Evolutionary conservation across 2,329 filamentous ascomycete genomes (phyloP), one percentile per base, ranked within the genome.

Genomic region (Pestalotiopsis sp.): DNA sequence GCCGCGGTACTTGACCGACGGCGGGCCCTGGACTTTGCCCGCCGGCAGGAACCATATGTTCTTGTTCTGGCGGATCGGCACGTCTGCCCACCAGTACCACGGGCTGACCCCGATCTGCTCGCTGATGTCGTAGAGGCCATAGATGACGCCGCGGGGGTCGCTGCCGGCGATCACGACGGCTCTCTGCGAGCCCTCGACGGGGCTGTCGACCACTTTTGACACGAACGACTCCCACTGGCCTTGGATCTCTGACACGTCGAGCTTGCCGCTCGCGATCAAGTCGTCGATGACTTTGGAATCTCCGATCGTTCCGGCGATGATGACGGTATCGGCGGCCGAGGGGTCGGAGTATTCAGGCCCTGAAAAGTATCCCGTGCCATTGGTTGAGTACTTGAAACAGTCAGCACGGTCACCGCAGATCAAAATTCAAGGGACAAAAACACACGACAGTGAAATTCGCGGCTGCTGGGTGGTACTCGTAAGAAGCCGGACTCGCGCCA

Each of bases 81-180:
- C 87, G 75, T 92, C 90, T 5, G 90, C 89, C 83, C 88, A 92
- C 82, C 86, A 92, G 78, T 92, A 87, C 89, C 89, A 92, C 57
- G 90, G 90, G 40, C 88, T 91, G 13, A 93, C 90, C 31, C 91
- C 91, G 68, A 93, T 92, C 76, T 93, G 90, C 78, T 93, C 90
- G 25, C 89, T 91, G 62, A 93, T 78, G 71, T 91, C 90, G 79
- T 93, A 93, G 23, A 92, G 81, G 12, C 91, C 91, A 73, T 87
- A 93, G 67, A 93, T 92, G 2, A 89, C 87, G 14, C 77, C 76
- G 2, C 76, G 73, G 2, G 83, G 78, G 76, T 93, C 90, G 74
- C 87, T 90, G 12, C 90, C 91, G 40, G 87, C 90, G 76, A 94
- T 89, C 1, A 93, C 87, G 20, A 93, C 81, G 1, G 91, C 91